Evolutionary conservation across 768 basidiomycete species (phyloP).

Genomic region (Gyrodon lividus): DNA sequence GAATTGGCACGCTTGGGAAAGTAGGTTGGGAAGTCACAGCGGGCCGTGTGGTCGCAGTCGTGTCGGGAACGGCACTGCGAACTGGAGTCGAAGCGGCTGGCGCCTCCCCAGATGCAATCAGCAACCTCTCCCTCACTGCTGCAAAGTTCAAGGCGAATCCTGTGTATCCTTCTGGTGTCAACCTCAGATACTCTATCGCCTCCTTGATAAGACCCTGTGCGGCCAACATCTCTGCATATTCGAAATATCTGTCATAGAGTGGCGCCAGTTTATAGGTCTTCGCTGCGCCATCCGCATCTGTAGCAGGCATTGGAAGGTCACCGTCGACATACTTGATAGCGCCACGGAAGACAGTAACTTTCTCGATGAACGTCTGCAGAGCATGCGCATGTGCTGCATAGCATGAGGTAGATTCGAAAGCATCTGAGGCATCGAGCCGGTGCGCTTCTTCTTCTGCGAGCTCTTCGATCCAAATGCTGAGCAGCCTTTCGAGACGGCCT

Average conservation of each 20-base stretch:
- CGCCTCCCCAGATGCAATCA: slow-evolving; percentile 36
- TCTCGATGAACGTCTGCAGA: slow-evolving; percentile 92
- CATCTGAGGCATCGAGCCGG: slow-evolving; percentile 40
- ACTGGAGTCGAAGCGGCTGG: slow-evolving; percentile 27
- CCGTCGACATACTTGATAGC: slow-evolving; percentile 79
- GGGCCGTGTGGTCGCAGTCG: slow-evolving; percentile 20
- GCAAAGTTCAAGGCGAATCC: slow-evolving; percentile 49
- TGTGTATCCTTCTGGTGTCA: slow-evolving; percentile 78
- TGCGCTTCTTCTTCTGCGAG: slow-evolving; percentile 78
- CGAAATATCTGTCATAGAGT: slow-evolving; percentile 91
- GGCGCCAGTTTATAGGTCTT: slow-evolving; percentile 79
- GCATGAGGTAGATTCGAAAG: slow-evolving; percentile 45
- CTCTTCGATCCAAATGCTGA: slow-evolving; percentile 92
- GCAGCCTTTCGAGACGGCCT: slow-evolving; percentile 79
- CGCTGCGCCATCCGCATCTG: slow-evolving; percentile 38
- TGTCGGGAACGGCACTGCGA: slow-evolving; percentile 27
- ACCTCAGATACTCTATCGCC: slow-evolving; percentile 73
- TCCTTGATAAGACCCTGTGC: slow-evolving; percentile 87
- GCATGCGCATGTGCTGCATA: slow-evolving; percentile 84
- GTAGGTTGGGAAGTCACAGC: slow-evolving; percentile 24
- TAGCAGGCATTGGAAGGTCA: slow-evolving; percentile 51
- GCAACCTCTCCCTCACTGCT: slow-evolving; percentile 46
- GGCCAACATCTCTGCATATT: slow-evolving; percentile 91
- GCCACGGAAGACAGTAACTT: slow-evolving; percentile 89
- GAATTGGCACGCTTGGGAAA: slow-evolving; percentile 30